Conservation (phyloP, 2,329 filamentous ascomycete species). For the Tolypocladium album region DNA sequence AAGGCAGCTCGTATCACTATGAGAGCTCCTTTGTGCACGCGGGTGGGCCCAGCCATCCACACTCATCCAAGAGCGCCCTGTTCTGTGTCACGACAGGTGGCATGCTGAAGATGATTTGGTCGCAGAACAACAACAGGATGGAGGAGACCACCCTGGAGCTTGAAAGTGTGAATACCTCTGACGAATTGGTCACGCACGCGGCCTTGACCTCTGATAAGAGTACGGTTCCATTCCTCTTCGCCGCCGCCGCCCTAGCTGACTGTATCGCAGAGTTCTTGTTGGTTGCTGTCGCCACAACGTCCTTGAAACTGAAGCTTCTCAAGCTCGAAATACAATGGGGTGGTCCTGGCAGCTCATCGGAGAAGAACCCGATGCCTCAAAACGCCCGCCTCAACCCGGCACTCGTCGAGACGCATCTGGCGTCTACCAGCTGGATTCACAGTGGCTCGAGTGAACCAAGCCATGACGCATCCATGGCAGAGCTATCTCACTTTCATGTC, state of each 20-base stretch:
- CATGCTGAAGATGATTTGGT: constrained; percentile 64
- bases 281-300: constrained; percentile 57
- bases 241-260: constrained; percentile 11
- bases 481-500: constrained; percentile 66
- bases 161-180: constrained; percentile 59
- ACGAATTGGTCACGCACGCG: constrained; percentile 72
- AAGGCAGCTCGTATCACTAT: constrained; percentile 55
- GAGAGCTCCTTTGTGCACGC: constrained; percentile 55
- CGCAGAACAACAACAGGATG: constrained; percentile 62
- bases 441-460: constrained; percentile 30
- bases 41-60: constrained; percentile 63
- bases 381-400: constrained; percentile 38
- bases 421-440: constrained; percentile 46
- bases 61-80: constrained; percentile 59
- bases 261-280: constrained; percentile 38
- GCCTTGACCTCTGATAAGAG: constrained; percentile 65
- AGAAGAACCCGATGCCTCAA: constrained; percentile 39
- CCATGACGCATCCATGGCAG: constrained; percentile 41
- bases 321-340: constrained; percentile 69
- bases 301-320: constrained; percentile 64
- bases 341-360: constrained; percentile 35
- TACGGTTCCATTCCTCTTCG: constrained; percentile 21
- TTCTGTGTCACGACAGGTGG: constrained; percentile 68
- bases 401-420: constrained; percentile 44
- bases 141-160: constrained; percentile 64